Percentiles rank a stretch among this genome's conserved stretches.
Conservation (phyloP, 2,329 filamentous ascomycete species). For the Arthrinium puccinioides region DNA sequence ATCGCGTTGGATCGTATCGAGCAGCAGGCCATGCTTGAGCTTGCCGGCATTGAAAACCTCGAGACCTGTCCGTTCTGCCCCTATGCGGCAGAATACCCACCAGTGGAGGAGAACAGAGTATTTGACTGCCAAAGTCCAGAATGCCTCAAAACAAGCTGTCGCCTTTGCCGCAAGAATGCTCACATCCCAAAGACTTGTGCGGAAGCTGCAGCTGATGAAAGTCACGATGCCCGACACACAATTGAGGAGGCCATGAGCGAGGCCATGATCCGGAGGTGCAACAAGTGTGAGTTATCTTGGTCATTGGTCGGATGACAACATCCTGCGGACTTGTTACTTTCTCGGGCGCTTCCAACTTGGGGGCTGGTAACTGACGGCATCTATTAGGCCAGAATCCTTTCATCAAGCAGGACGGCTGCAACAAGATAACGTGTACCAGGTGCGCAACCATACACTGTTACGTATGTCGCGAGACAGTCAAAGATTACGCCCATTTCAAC, state of each 20-base stretch:
- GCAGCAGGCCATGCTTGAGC: conserved; percentile 60
- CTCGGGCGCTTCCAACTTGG: background rate
- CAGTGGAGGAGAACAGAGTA: conserved; percentile 60
- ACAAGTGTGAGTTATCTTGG: conserved; percentile 48
- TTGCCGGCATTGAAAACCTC: conserved; percentile 64
- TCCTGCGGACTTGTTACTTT: no score
- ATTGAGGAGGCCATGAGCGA: conserved; percentile 82
- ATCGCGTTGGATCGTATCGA: conserved; percentile 63
- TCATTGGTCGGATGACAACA: background rate
- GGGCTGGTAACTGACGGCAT: background rate
- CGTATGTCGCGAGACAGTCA: conserved; percentile 59
- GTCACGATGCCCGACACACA: conserved; percentile 52
- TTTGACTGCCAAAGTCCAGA: conserved; percentile 63
- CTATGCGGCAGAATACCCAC: conserved; percentile 66
- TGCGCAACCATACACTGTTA: conserved; percentile 56
- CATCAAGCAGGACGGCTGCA: conserved; percentile 73
- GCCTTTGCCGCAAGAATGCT: conserved; percentile 59
- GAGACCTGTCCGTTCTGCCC: conserved; percentile 77
- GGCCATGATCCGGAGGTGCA: conserved; percentile 71
- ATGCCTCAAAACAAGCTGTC: conserved; percentile 59
- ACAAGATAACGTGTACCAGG: conserved; percentile 71
- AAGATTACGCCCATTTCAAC: conserved; percentile 64
- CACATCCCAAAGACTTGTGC: conserved; percentile 69
- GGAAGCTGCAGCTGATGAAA: conserved; percentile 54
- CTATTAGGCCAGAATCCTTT: conserved; percentile 58